Conservation (phyloP, 2,329 filamentous ascomycete genomes). For the Trichophyton benhamiae region DNA sequence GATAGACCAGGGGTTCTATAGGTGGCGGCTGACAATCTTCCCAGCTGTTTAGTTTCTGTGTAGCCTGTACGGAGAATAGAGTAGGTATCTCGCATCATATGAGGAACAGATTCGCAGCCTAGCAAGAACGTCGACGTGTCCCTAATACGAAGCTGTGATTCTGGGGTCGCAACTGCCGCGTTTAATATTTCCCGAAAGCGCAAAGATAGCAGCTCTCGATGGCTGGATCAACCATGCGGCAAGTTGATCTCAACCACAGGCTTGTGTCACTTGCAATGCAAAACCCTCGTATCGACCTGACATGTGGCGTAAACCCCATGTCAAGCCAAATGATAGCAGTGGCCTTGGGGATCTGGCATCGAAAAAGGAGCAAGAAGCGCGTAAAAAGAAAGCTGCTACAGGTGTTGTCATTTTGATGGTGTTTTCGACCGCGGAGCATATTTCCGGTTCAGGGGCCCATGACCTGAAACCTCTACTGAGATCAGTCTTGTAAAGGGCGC, state of each 20-base stretch:
- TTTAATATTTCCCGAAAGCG: neutral
- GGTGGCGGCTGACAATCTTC: neutral
- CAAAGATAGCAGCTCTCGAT: neutral
- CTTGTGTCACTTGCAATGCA: neutral
- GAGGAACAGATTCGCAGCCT: neutral
- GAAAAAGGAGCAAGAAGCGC: neutral
- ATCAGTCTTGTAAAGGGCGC: neutral
- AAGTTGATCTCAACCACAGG: neutral
- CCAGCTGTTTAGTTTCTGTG: too few species aligned
- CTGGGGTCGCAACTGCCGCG: neutral
- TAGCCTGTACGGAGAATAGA: too few species aligned
- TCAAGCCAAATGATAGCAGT: neutral
- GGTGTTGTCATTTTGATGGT: neutral
- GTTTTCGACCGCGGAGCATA: neutral
- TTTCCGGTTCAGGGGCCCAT: neutral
- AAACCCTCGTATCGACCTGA: neutral
- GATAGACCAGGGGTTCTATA: too few species aligned
- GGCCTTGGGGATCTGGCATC: neutral
- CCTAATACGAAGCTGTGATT: neutral
- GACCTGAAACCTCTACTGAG: conserved; percentile 2
- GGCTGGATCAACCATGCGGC: neutral
- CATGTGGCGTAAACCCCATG: neutral
- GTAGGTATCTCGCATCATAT: too few species aligned
- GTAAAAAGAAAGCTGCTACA: neutral
- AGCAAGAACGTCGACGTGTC: neutral